These are phyloP conservation scores for Colletotrichum lindemuthianum DNA, from an alignment of 2,329 filamentous ascomycete genomes.

Conservation along the genomic window DNA sequence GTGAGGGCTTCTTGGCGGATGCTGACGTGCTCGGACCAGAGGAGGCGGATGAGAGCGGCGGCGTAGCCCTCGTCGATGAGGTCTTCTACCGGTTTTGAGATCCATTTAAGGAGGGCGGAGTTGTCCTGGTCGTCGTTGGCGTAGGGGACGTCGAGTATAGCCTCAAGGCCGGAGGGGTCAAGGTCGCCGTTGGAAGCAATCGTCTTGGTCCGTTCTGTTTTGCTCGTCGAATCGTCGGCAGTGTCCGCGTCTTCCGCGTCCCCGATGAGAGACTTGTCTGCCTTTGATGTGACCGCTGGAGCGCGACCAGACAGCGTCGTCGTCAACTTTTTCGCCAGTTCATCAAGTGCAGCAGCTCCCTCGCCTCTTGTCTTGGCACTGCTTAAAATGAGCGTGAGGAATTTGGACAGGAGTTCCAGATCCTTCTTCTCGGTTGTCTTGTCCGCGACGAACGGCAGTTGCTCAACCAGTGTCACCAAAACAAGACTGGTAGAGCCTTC, in stretches of 20 bases:
- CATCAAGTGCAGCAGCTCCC: constrained; percentile 40
- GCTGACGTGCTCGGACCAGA: constrained; percentile 78
- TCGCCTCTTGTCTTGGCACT: constrained; percentile 64
- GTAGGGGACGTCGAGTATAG: constrained; percentile 62
- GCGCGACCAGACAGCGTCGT: constrained; percentile 16
- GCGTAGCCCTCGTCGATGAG: constrained; percentile 82
- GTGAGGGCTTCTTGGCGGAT: constrained; percentile 82
- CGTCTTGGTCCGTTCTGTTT: constrained; percentile 1
- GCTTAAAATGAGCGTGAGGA: constrained; percentile 68
- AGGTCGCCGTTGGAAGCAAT: constrained; percentile 36
- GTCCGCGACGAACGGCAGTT: constrained; percentile 73
- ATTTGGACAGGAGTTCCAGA: constrained; percentile 61
- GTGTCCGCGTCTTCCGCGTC: constrained; percentile 8
- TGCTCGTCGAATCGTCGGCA: not conserved
- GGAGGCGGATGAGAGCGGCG: constrained; percentile 74
- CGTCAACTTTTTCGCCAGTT: constrained; percentile 44
- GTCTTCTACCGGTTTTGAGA: constrained; percentile 79
- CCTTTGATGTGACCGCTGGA: not conserved
- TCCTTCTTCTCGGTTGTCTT: constrained; percentile 58
- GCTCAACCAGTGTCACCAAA: constrained; percentile 77
- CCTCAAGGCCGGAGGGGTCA: constrained; percentile 57
- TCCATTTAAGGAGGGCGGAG: constrained; percentile 70
- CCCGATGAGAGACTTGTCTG: constrained; percentile 6
- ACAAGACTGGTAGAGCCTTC: constrained; percentile 67
- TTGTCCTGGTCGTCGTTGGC: constrained; percentile 58